Percentiles rank a stretch among this genome's conserved stretches.
Evolutionary conservation across 2,329 filamentous ascomycete species (phyloP).

Genomic region (Myriosclerotinia duriaeana): DNA sequence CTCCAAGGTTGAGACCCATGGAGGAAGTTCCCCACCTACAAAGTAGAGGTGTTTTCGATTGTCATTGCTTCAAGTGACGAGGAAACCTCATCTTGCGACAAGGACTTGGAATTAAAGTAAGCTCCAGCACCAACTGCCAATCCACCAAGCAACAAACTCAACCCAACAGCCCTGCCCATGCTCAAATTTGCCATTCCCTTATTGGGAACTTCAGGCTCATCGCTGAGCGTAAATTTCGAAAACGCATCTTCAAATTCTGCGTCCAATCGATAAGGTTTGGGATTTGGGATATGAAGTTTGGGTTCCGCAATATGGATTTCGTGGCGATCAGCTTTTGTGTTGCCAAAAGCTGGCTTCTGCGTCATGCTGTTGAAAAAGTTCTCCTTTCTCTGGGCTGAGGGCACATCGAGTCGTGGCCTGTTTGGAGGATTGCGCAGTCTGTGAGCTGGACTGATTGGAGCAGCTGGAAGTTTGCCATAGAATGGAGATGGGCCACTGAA

Average conservation of each 20-base stretch:
- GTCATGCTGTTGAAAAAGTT: conserved; percentile 50
- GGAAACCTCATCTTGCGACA: conserved; percentile 5
- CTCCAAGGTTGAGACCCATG: not conserved
- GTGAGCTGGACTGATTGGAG: conserved; percentile 65
- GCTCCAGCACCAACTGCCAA: conserved; percentile 11
- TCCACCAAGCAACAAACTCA: conserved; percentile 7
- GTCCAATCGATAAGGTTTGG: conserved; percentile 11
- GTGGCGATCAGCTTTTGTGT: not conserved
- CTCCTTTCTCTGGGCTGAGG: conserved; percentile 47
- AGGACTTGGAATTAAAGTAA: not conserved
- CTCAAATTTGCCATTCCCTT: not conserved
- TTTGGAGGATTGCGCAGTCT: conserved; percentile 61
- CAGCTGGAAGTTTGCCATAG: conserved; percentile 68
- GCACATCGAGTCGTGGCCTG: conserved; percentile 52
- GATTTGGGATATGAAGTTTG: conserved; percentile 17
- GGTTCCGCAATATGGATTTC: conserved; percentile 52
- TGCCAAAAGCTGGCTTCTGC: conserved; percentile 9
- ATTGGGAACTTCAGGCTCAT: not conserved
- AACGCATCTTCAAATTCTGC: conserved; percentile 7
- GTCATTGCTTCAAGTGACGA: conserved; percentile 9
- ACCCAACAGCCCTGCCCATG: not conserved
- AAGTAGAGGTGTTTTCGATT: conserved; percentile 17
- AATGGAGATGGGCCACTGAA: conserved; percentile 50
- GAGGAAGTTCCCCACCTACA: conserved; percentile 14
- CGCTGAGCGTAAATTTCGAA: not conserved